Evolutionary conservation across 2,329 filamentous ascomycete genomes (phyloP).

Genomic region (Phaeosphaeria sp.): DNA sequence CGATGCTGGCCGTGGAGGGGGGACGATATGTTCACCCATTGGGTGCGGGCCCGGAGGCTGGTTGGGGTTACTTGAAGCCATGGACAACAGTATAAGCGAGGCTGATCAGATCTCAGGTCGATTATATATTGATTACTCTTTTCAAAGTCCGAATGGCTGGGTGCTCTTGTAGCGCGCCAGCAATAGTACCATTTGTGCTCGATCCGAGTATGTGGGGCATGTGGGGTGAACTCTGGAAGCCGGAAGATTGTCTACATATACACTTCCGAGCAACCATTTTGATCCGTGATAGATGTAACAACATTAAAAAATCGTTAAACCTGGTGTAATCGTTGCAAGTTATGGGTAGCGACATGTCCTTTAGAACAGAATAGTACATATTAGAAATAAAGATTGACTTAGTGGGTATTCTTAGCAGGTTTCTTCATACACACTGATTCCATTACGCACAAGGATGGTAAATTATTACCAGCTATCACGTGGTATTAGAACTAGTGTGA

Average conservation of each 20-base stretch:
- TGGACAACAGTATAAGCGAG: neutral
- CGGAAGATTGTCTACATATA: neutral
- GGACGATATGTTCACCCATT: slow-evolving; percentile 30
- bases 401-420: no score
- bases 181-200: neutral
- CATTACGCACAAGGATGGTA: no score
- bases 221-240: slow-evolving; percentile 9
- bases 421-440: no score
- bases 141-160: neutral
- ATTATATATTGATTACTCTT: neutral
- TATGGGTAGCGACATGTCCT: no score
- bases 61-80: slow-evolving; percentile 25
- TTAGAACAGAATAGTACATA: no score
- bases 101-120: neutral
- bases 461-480: no score
- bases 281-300: no score
- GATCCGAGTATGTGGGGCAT: slow-evolving; percentile 13
- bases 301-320: no score
- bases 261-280: no score
- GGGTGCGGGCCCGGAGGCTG: slow-evolving; percentile 26
- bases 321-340: no score
- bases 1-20: slow-evolving; percentile 31
- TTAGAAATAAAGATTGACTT: no score
- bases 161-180: neutral
- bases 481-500: no score